A percentile compares a stretch with the other conserved stretches of the same genome.
Conservation (phyloP, 2,329 filamentous ascomycete genomes). For the Aspergillus pseudoterreus region DNA sequence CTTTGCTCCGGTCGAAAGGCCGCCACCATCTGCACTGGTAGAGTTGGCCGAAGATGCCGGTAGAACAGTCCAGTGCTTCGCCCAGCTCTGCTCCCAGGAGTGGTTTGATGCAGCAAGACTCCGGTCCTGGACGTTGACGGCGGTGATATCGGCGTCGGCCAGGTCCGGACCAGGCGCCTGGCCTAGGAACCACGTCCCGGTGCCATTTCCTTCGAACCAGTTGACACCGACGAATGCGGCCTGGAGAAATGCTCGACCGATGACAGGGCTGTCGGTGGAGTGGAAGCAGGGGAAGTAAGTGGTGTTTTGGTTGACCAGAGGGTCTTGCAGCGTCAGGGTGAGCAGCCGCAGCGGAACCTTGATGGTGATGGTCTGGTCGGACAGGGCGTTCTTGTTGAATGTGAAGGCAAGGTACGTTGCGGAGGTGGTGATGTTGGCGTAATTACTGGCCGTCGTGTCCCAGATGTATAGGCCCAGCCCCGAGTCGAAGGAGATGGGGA, state of each 20-base stretch:
- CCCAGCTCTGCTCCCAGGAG: slow-evolving; percentile 15
- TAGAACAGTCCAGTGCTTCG: slow-evolving; percentile 7
- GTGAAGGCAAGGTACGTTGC: slow-evolving; percentile 21
- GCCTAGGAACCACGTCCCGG: slow-evolving; percentile 16
- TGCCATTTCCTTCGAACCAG: slow-evolving; percentile 12
- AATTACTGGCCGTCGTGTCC: slow-evolving; percentile 29
- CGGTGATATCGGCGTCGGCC: background rate
- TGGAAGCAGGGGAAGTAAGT: slow-evolving; percentile 21
- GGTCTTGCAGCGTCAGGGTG: slow-evolving; percentile 19
- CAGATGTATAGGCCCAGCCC: slow-evolving; percentile 42
- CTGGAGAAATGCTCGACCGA: slow-evolving; percentile 25
- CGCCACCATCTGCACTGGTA: background rate
- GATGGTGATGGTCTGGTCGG: slow-evolving; percentile 13
- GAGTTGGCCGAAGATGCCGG: background rate
- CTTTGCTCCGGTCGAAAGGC: slow-evolving; percentile 4
- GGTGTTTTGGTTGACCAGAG: slow-evolving; percentile 13
- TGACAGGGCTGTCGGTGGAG: slow-evolving; percentile 6
- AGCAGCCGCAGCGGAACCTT: slow-evolving; percentile 19
- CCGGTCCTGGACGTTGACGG: slow-evolving; percentile 1
- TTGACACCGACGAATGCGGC: slow-evolving; percentile 22
- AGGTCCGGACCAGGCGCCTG: slow-evolving; percentile 21
- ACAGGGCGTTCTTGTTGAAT: slow-evolving; percentile 14
- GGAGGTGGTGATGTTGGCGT: slow-evolving; percentile 15
- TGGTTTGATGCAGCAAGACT: slow-evolving; percentile 1
- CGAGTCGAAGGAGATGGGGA: slow-evolving; percentile 38